These are phyloP conservation scores for Podospora didyma DNA, from an alignment of 495 filamentous ascomycete species.

Conservation along the genomic window DNA sequence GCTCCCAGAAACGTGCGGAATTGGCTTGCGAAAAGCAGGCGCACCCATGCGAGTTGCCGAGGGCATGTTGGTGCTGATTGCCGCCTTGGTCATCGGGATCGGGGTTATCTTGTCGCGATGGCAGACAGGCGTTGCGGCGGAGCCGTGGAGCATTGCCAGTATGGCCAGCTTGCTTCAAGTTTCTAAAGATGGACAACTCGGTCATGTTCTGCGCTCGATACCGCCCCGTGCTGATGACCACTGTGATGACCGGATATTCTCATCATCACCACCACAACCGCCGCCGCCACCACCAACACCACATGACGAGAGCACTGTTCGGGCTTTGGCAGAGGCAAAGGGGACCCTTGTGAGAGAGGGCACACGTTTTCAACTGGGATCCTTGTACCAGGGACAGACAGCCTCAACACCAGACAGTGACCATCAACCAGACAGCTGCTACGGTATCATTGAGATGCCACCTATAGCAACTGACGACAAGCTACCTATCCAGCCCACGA, in stretches of 20 bases:
- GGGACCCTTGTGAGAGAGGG: background rate
- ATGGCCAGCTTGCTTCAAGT: background rate
- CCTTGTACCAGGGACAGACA: background rate
- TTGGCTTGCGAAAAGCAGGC: background rate
- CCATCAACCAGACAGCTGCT: background rate
- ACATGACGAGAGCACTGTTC: too few relatives aligned
- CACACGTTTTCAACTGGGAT: background rate
- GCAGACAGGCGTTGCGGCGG: background rate
- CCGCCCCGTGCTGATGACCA: background rate
- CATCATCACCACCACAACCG: too few relatives aligned
- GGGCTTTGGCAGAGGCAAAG: background rate
- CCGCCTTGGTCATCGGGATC: background rate
- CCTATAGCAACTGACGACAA: background rate
- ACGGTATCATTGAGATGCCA: background rate
- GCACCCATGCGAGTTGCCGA: background rate
- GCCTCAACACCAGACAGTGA: background rate
- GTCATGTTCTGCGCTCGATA: background rate
- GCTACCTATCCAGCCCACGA: background rate
- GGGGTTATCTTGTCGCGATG: background rate
- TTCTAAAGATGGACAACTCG: background rate
- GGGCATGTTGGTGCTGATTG: background rate
- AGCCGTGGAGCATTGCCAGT: constrained; percentile 3
- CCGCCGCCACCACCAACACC: too few relatives aligned
- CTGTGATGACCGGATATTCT: background rate
- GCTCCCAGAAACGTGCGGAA: background rate